A percentile compares a stretch with the other conserved stretches of the same genome.
These are phyloP conservation scores for Thozetella sp. DNA, from an alignment of 495 filamentous ascomycete genomes.

Conservation along the genomic window DNA sequence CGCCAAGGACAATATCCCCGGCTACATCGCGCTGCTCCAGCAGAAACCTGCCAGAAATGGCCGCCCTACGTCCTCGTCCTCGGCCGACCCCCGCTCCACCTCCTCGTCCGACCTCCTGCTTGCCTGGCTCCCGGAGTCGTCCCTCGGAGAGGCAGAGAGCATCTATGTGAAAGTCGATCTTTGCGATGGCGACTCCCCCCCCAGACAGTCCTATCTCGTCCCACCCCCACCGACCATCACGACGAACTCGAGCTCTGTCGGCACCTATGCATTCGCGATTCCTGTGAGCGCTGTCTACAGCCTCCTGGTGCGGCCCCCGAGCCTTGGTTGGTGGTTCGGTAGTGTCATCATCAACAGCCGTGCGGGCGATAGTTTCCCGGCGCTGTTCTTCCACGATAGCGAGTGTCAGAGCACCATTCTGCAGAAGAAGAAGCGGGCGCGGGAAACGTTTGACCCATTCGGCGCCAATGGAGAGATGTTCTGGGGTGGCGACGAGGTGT, in stretches of 20 bases:
- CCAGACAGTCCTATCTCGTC: constrained; percentile 86
- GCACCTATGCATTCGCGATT: constrained; percentile 89
- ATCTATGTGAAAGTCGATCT: constrained; percentile 96
- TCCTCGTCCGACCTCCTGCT: constrained; percentile 75
- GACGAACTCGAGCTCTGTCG: constrained; percentile 66
- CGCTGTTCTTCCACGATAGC: constrained; percentile 94
- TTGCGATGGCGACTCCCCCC: constrained; percentile 75
- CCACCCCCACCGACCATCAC: constrained; percentile 87
- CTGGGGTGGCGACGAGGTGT: constrained; percentile 96
- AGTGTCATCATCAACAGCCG: constrained; percentile 90
- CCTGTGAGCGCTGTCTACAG: constrained; percentile 90
- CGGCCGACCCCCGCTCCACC: constrained; percentile 33
- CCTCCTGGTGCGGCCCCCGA: constrained; percentile 87
- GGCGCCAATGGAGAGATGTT: constrained; percentile 82
- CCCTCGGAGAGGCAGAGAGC: constrained; percentile 80
- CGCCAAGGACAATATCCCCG: constrained; percentile 93
- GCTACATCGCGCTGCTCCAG: constrained; percentile 91
- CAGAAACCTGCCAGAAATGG: constrained; percentile 53
- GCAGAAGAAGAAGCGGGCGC: constrained; percentile 83
- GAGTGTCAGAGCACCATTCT: constrained; percentile 96
- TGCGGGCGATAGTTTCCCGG: constrained; percentile 88
- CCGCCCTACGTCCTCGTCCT: constrained; percentile 54
- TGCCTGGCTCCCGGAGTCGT: constrained; percentile 92
- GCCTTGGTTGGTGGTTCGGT: constrained; percentile 97
- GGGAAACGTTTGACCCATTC: constrained; percentile 89